These are phyloP conservation scores for Melampsora occidentalis DNA, from an alignment of 1,284 basidiomycete species.

Conservation along the genomic window DNA sequence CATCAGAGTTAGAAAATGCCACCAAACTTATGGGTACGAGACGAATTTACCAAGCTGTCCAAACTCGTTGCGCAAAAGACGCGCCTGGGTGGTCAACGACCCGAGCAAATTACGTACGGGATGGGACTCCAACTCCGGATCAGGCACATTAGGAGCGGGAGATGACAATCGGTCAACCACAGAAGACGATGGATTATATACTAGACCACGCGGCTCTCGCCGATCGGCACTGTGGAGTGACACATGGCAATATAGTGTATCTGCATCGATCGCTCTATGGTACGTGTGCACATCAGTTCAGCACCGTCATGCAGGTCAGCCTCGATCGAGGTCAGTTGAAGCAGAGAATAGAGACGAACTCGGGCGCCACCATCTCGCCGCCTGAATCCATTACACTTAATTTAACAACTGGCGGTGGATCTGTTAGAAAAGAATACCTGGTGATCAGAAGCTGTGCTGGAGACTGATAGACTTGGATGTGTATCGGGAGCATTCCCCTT, in stretches of 20 bases:
- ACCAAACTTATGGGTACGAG: no score
- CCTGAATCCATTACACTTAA: neutral
- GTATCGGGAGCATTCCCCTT: no score
- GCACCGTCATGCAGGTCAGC: neutral
- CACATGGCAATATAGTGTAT: conserved; percentile 7
- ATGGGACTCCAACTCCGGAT: neutral
- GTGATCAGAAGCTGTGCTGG: no score
- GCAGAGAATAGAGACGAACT: conserved; percentile 1
- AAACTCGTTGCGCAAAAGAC: conserved; percentile 7
- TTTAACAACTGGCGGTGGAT: conserved; percentile 3
- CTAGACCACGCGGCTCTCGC: conserved; percentile 1
- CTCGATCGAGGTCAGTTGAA: neutral
- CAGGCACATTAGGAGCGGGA: neutral
- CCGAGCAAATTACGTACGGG: conserved; percentile 1
- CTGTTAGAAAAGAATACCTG: neutral
- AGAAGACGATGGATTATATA: neutral
- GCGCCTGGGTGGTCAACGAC: conserved; percentile 7
- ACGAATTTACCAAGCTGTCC: conserved; percentile 9
- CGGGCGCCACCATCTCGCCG: conserved; percentile 3
- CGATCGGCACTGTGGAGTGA: conserved; percentile 5
- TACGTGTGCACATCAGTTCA: neutral
- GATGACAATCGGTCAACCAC: neutral
- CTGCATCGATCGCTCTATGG: conserved; percentile 8
- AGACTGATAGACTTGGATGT: no score
- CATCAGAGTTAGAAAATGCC: no score